Conservation (phyloP, 2,329 filamentous ascomycete genomes). For the Ascochyta lentis region DNA sequence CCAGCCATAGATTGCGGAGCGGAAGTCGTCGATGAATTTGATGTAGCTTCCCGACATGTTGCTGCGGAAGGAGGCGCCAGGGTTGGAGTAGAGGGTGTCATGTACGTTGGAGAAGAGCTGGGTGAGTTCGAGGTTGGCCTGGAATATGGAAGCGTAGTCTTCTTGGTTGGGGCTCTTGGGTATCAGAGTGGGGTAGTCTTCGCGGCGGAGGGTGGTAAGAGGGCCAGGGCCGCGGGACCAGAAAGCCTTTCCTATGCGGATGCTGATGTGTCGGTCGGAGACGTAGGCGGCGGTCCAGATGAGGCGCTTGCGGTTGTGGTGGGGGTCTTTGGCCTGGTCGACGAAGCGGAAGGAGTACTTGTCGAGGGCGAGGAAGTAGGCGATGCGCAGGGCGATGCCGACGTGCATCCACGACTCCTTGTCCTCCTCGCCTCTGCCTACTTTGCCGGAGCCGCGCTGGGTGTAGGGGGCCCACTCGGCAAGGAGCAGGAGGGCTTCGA, state of each 20-base stretch:
- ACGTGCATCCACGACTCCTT: conserved; percentile 80
- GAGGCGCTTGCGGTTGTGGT: conserved; percentile 68
- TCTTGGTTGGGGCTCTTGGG: conserved; percentile 66
- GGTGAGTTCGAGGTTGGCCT: conserved; percentile 73
- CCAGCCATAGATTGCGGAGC: conserved; percentile 72
- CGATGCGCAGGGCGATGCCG: conserved; percentile 71
- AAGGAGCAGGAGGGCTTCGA: conserved; percentile 72
- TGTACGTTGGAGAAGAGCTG: conserved; percentile 77
- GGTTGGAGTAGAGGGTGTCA: conserved; percentile 75
- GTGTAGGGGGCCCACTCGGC: conserved; percentile 77
- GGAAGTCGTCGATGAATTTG: conserved; percentile 77
- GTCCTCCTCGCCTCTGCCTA: conserved; percentile 76
- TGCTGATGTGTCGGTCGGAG: conserved; percentile 63
- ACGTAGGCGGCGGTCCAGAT: conserved; percentile 66
- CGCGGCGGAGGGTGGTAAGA: conserved; percentile 67
- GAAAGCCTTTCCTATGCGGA: conserved; percentile 74
- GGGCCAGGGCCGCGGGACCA: conserved; percentile 76
- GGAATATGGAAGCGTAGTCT: conserved; percentile 72
- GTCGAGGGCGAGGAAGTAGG: conserved; percentile 74
- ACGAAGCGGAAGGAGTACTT: conserved; percentile 70
- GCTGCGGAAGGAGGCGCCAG: conserved; percentile 71
- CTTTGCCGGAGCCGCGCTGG: conserved; percentile 65
- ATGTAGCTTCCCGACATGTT: conserved; percentile 76
- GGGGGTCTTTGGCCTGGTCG: conserved; percentile 63
- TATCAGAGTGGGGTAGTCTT: conserved; percentile 72